Percentiles rank a stretch among this genome's conserved stretches.
Conservation (phyloP, 2,329 filamentous ascomycete genomes). For the Alternaria tenuissima region DNA sequence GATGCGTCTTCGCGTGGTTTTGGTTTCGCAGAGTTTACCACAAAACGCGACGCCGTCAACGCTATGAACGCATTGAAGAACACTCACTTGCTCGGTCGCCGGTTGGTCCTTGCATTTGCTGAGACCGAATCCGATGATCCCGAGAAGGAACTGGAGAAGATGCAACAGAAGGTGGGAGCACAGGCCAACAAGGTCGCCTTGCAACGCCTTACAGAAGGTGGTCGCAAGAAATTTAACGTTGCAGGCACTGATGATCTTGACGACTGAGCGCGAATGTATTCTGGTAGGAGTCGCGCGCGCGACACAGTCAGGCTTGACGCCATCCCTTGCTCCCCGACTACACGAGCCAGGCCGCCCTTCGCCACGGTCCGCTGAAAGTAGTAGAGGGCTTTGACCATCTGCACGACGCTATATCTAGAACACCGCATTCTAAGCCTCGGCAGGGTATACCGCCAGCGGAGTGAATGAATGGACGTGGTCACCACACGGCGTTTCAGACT, state of each 20-base stretch:
- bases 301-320: conserved; percentile 41
- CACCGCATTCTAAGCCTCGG: conserved; percentile 35
- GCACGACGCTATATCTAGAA: conserved; percentile 45
- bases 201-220: conserved; percentile 83
- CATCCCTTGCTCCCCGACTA: conserved; percentile 47
- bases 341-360: conserved; percentile 44
- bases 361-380: conserved; percentile 41
- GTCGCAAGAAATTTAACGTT: conserved; percentile 89
- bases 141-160: conserved; percentile 94
- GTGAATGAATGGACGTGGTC: conserved; percentile 47
- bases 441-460: conserved; percentile 38
- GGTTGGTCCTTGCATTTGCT: conserved; percentile 90
- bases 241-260: conserved; percentile 69
- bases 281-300: conserved; percentile 38
- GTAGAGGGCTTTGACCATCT: conserved; percentile 38
- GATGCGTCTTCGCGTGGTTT: conserved; percentile 89
- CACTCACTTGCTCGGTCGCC: conserved; percentile 90
- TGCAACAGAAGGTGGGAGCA: conserved; percentile 93
- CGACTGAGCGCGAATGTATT: conserved; percentile 45
- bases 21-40: conserved; percentile 96
- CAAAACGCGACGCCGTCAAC: conserved; percentile 85
- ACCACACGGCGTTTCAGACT: conserved; percentile 44
- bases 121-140: conserved; percentile 88
- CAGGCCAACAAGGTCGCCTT: conserved; percentile 91
- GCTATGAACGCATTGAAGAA: conserved; percentile 90